These are phyloP conservation scores for Clavulina sp. DNA, from an alignment of 768 basidiomycete species.

Conservation along the genomic window DNA sequence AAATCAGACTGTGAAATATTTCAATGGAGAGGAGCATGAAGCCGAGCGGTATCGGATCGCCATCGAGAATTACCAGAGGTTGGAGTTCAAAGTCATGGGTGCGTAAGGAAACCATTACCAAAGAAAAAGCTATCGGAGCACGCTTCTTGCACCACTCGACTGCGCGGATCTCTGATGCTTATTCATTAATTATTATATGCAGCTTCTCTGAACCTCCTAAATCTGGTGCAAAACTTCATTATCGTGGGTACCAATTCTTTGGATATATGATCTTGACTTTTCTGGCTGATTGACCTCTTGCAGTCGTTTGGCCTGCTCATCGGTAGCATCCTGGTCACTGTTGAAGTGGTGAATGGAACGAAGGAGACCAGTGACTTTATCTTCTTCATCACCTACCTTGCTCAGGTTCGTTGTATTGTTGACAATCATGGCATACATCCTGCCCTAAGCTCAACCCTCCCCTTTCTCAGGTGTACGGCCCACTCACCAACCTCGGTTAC, in stretches of 20 bases:
- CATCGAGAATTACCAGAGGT: conserved; percentile 49
- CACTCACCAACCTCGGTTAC: conserved; percentile 41
- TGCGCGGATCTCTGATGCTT: neutral
- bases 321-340: conserved; percentile 64
- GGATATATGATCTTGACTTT: neutral
- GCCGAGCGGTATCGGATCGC: conserved; percentile 51
- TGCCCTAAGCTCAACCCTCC: neutral
- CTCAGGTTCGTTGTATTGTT: conserved; percentile 36
- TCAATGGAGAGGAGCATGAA: conserved; percentile 73
- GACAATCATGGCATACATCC: neutral
- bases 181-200: conserved; percentile 40
- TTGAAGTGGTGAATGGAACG: conserved; percentile 39
- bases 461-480: neutral
- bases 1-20: conserved; percentile 60
- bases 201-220: conserved; percentile 60
- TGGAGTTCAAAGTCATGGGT: conserved; percentile 63
- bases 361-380: conserved; percentile 46
- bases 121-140: neutral
- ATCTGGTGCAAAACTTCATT: conserved; percentile 65
- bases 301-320: conserved; percentile 65
- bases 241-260: conserved; percentile 30
- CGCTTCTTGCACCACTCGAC: neutral
- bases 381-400: conserved; percentile 66
- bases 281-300: neutral
- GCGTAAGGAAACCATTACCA: conserved; percentile 21